Percentiles rank a stretch among this genome's conserved stretches.
These are phyloP conservation scores for Durusdinium trenchii DNA, from an alignment of 73 alveolate genomes.

Conservation along the genomic window DNA sequence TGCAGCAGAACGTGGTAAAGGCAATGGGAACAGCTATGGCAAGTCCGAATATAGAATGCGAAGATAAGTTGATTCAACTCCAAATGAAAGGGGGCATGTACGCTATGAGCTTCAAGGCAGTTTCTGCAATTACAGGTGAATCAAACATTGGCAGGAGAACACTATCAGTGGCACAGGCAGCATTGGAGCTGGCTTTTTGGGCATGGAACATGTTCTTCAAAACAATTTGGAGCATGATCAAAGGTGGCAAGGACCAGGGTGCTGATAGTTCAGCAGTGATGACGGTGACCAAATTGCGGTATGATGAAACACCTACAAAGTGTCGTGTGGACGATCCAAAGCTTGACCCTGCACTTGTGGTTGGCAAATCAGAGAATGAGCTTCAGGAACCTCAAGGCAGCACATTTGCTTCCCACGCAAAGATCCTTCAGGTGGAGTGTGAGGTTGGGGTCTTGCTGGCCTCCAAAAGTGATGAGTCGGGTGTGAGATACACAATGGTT, in stretches of 20 bases:
- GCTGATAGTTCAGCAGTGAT: not conserved
- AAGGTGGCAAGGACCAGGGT: not conserved
- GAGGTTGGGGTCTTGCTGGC: not conserved
- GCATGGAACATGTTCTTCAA: not conserved
- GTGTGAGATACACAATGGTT: not conserved
- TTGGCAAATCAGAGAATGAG: not conserved
- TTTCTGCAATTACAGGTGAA: not conserved
- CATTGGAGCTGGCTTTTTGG: not conserved
- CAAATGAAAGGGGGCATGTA: not conserved
- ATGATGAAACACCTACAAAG: constrained; percentile 27
- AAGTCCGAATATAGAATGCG: not conserved
- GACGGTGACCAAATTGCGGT: not conserved
- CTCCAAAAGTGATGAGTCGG: not conserved
- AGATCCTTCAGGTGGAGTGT: not conserved
- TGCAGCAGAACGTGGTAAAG: not conserved
- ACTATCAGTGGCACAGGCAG: not conserved
- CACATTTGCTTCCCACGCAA: not conserved
- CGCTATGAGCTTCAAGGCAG: not conserved
- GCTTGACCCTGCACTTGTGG: not conserved
- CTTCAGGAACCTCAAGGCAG: not conserved
- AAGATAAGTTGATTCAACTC: not conserved
- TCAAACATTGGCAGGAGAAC: not conserved
- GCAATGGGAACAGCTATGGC: not conserved
- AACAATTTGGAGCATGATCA: not conserved
- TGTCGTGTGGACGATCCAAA: not conserved